Conservation (phyloP, 192 early-diverging fungal genomes). For the Thamnidium elegans region DNA sequence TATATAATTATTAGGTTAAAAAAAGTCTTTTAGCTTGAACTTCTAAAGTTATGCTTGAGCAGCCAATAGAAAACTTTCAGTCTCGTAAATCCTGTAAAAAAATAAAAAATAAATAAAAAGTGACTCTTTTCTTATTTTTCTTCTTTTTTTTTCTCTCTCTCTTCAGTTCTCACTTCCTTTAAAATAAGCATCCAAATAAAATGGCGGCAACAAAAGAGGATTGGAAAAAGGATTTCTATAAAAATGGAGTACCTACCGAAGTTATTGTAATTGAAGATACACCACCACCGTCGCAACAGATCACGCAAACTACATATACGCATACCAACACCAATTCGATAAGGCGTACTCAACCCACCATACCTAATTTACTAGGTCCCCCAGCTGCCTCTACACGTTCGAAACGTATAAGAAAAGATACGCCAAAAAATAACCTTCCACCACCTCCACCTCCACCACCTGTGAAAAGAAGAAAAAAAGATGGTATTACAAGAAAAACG, state of each 20-base stretch:
- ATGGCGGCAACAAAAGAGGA: slow-evolving; percentile 15
- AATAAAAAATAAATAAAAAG: too few relatives aligned
- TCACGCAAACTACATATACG: too few relatives aligned
- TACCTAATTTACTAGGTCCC: slow-evolving; percentile 15
- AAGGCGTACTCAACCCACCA: not conserved
- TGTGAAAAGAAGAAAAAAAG: slow-evolving; percentile 13
- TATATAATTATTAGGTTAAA: too few relatives aligned
- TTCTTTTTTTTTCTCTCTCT: too few relatives aligned
- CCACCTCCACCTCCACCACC: not conserved
- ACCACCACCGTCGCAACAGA: slow-evolving; percentile 21
- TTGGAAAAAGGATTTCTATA: slow-evolving; percentile 42
- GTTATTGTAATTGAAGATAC: slow-evolving; percentile 45
- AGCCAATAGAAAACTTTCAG: too few relatives aligned
- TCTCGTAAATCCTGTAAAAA: too few relatives aligned
- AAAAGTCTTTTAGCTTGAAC: too few relatives aligned
- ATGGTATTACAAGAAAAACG: not conserved
- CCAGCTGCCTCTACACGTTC: slow-evolving; percentile 34
- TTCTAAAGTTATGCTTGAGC: too few relatives aligned
- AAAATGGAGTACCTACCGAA: slow-evolving; percentile 40
- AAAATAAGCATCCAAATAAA: too few relatives aligned
- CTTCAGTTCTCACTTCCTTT: too few relatives aligned
- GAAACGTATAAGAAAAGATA: slow-evolving; percentile 19
- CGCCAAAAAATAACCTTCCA: not conserved
- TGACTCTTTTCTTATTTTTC: too few relatives aligned
- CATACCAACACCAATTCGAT: too few relatives aligned